Evolutionary conservation across 768 basidiomycete genomes (phyloP), one percentile per base, ranked within the genome.

Genomic region (Suillus variegatus): DNA sequence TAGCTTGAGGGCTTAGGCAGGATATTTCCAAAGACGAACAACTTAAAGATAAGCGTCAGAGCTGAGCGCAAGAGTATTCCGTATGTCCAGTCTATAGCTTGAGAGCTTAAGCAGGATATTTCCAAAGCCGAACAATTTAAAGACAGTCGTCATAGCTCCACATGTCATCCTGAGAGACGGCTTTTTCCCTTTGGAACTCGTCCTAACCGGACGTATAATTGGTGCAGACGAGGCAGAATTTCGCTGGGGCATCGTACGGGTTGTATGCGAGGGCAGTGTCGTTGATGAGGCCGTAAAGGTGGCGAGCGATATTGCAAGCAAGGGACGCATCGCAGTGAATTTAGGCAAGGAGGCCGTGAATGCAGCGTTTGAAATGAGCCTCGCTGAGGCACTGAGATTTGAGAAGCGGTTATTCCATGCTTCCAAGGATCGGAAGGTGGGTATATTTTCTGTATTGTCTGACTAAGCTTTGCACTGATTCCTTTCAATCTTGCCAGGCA

Each of bases 301-400:
- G 73, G 97, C 90, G 0, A 85, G 83, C 64, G 82, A 80, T 49
- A 95, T 99, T 66, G 90, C 93, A 20, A 84, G 85, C 75, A 96
- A 95, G 80, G 89, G 95, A 35, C 86, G 85, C 66, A 78, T 99
- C 61, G 90, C 93, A 28, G 90, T 93, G 20, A 88, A 91, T 75
- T 94, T 94, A 40, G 88, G 82, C 41, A 99, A 99, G 80, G 97
- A 99, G 78, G 93, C 92, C 4, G 93, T 98, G 69, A 97, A 97
- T 76, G 91, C 89, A 87, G 96, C 94, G 25, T 91, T 88, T 69
- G 95, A 99, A 71, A 76, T 94, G 69, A 83, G 86, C 7, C 83
- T 99, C 52, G 78, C 84, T 6, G 92, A 97, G 72, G 97, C 97
- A 0, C 75, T 99, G 69, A 84, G 88, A 65, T 90, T 94, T 69